Conservation (phyloP, 108 stramenopile genomes). For the Cyclostephanos tholiformis region DNA sequence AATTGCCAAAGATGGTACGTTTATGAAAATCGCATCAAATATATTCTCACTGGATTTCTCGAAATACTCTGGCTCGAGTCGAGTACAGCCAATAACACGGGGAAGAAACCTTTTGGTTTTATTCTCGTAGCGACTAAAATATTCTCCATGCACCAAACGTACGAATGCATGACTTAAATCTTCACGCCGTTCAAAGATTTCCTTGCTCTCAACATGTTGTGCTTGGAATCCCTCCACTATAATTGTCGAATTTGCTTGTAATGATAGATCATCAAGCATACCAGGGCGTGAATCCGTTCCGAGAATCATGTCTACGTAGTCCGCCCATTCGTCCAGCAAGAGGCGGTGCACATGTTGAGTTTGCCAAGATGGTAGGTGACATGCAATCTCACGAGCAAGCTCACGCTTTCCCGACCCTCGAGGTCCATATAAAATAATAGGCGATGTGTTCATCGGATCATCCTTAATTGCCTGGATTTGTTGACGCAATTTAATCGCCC, state of each 20-base stretch:
- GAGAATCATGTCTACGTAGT: slow-evolving; percentile 38
- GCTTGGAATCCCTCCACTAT: slow-evolving; percentile 47
- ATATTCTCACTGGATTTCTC: not conserved
- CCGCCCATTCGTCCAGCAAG: slow-evolving; percentile 22
- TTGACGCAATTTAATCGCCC: slow-evolving; percentile 31
- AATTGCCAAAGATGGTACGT: slow-evolving; percentile 41
- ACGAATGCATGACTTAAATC: slow-evolving; percentile 26
- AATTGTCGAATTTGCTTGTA: slow-evolving; percentile 32
- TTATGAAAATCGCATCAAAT: slow-evolving; percentile 28
- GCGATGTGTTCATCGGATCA: slow-evolving; percentile 19
- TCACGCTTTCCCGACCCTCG: slow-evolving; percentile 38
- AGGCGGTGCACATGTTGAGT: slow-evolving; percentile 32
- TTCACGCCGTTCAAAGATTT: slow-evolving; percentile 23
- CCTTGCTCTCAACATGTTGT: slow-evolving; percentile 34
- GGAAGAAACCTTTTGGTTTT: slow-evolving; percentile 30
- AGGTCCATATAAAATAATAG: slow-evolving; percentile 33
- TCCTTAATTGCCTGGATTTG: slow-evolving; percentile 43
- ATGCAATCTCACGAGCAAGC: slow-evolving; percentile 35
- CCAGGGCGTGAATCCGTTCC: slow-evolving; percentile 34
- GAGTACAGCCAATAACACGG: slow-evolving; percentile 37
- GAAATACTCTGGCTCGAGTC: slow-evolving; percentile 24
- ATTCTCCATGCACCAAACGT: slow-evolving; percentile 14
- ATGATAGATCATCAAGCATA: slow-evolving; percentile 32
- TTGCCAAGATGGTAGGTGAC: slow-evolving; percentile 38
- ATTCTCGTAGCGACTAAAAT: slow-evolving; percentile 31